These are phyloP conservation scores for Chaetomiaceae sp. DNA, from an alignment of 2,329 filamentous ascomycete genomes.

Conservation along the genomic window DNA sequence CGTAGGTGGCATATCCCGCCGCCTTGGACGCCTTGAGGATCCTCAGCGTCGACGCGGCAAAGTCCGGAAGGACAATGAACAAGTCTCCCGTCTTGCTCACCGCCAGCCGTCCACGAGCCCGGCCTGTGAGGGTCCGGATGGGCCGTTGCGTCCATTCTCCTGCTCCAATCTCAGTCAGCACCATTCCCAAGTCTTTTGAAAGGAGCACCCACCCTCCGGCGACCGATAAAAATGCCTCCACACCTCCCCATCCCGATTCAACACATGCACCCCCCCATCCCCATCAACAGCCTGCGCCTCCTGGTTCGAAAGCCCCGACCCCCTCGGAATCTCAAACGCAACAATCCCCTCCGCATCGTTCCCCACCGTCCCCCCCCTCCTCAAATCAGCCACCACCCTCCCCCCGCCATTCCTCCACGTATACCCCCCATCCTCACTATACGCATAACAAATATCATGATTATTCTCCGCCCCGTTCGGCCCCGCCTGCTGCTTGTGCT, in stretches of 20 bases:
- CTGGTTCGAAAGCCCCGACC: constrained; percentile 46
- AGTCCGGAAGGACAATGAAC: constrained; percentile 36
- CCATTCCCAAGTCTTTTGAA: not conserved
- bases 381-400: constrained; percentile 33
- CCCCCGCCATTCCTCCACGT: constrained; percentile 41
- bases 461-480: constrained; percentile 45
- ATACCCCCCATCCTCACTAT: constrained; percentile 41
- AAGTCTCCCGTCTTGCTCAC: constrained; percentile 34
- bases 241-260: constrained; percentile 40
- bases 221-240: constrained; percentile 41
- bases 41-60: constrained; percentile 27
- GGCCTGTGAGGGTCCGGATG: constrained; percentile 29
- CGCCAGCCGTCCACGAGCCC: constrained; percentile 36
- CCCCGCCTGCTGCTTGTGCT: constrained; percentile 40
- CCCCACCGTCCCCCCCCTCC: constrained; percentile 35
- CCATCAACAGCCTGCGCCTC: constrained; percentile 45
- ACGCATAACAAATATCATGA: constrained; percentile 46
- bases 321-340: constrained; percentile 42
- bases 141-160: constrained; percentile 33
- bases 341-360: constrained; percentile 40
- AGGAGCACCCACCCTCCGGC: constrained; percentile 29
- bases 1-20: constrained; percentile 32
- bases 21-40: constrained; percentile 32
- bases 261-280: constrained; percentile 43
- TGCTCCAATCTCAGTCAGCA: constrained; percentile 12